These are phyloP conservation scores for Candida sonorensis DNA, from an alignment of 805 yeast species.

Conservation along the genomic window DNA sequence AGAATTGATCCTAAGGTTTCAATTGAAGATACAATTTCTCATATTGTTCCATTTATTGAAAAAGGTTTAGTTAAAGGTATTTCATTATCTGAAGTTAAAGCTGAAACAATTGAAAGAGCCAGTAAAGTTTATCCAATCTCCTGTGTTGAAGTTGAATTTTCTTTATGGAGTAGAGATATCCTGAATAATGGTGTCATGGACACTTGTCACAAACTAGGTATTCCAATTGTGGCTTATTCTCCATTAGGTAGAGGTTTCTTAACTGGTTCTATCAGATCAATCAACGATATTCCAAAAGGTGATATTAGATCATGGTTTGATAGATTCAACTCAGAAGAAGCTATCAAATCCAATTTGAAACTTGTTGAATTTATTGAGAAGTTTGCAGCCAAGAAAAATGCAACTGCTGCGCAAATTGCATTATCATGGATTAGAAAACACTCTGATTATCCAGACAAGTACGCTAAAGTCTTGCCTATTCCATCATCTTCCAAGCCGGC, in stretches of 20 bases:
- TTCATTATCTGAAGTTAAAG: conserved; percentile 69
- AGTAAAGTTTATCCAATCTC: conserved; percentile 48
- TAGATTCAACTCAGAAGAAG: conserved; percentile 52
- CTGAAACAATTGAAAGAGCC: conserved; percentile 55
- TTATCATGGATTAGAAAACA: conserved; percentile 56
- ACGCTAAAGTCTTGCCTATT: conserved; percentile 63
- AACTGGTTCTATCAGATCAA: conserved; percentile 50
- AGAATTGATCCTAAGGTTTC: conserved; percentile 57
- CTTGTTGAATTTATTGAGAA: conserved; percentile 43
- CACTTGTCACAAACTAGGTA: conserved; percentile 45
- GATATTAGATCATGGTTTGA: conserved; percentile 49
- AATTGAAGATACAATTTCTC: conserved; percentile 50
- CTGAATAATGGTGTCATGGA: conserved; percentile 56
- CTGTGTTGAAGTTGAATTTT: conserved; percentile 74
- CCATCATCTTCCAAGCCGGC: conserved; percentile 64
- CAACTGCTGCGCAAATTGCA: conserved; percentile 61
- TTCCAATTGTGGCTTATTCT: conserved; percentile 74
- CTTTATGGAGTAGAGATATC: conserved; percentile 61
- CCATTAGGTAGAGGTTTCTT: conserved; percentile 78
- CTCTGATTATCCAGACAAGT: conserved; percentile 29
- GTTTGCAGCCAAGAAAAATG: conserved; percentile 38
- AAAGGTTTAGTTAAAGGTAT: conserved; percentile 62
- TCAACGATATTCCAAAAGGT: conserved; percentile 43
- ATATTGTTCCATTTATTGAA: conserved; percentile 52
- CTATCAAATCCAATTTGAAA: conserved; percentile 40